Evolutionary conservation across 495 filamentous ascomycete genomes (phyloP), one percentile per base, ranked within the genome.

Genomic region (Pyrenopolyporus hunteri): DNA sequence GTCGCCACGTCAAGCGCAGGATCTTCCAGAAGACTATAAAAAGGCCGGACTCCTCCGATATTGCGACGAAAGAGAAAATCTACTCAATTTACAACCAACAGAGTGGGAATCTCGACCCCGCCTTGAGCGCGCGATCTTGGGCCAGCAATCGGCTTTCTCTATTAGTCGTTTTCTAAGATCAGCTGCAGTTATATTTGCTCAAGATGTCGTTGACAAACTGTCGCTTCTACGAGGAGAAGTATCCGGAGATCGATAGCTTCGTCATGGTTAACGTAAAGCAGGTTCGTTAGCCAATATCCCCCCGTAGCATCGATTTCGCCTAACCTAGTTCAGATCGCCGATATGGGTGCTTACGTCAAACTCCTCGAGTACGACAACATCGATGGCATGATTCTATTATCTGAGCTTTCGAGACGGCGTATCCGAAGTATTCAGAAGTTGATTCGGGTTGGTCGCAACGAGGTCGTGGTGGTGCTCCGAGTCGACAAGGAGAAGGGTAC

Each of bases 261-360:
- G 95, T 98, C 57, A 98, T 98, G 94, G 94, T 98, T 73, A 93
- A 93, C 77, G 91, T 94, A 43, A 93, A 93, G 83, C 90, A 94
- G 88, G 90, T 93, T 78, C 32, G 83, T 63, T 25, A 22, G 11
- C 29, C 20, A 37, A 37, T 29, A 31, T 59, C 11, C 14, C 50
- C 4, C 26, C 28, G 32, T 13, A 44, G 23, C 25, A 54, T 26
- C 17, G 31, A 13, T 37, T 59, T 46, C 46, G 28, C 26, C 66
- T 68, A 62, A 66, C 55, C 57, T 39, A 36, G 14, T 57, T 33
- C 68, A 97, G 91, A 98, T 98, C 73, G 94, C 94, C 73, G 94
- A 98, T 74, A 98, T 98, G 94, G 94, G 94, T 66, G 94, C 94
- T 65, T 98, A 98, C 73, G 94, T 98, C 71, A 98, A 98, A 80